These are phyloP conservation scores for Cucurbita pepo DNA, from an alignment of 306 rosid genomes.

Conservation along the genomic window DNA sequence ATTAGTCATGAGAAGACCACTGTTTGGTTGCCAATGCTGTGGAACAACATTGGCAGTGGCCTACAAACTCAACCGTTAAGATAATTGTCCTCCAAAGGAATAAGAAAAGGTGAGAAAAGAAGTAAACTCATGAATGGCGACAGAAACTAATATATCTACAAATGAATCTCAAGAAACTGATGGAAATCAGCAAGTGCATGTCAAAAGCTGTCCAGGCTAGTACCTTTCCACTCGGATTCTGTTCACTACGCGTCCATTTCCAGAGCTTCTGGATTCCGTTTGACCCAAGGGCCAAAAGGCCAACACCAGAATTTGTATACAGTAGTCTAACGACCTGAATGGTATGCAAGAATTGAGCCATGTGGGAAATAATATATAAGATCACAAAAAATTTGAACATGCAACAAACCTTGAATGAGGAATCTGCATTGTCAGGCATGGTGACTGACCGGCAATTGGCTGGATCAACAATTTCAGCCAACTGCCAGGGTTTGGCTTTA, in stretches of 20 bases:
- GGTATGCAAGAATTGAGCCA: background rate
- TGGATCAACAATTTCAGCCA: conserved; percentile 65
- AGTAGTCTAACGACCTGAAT: conserved; percentile 65
- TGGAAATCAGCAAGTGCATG: background rate
- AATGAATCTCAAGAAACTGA: background rate
- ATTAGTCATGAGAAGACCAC: conserved; percentile 79
- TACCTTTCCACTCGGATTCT: conserved; percentile 64
- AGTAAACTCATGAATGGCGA: background rate
- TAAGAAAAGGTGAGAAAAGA: background rate
- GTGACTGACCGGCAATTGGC: conserved; percentile 52
- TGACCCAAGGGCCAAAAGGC: conserved; percentile 80
- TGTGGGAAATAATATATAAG: background rate
- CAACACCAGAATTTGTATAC: conserved; percentile 62
- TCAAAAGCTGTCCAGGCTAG: background rate
- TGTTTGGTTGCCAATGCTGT: conserved; percentile 71
- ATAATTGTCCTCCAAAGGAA: conserved; percentile 8
- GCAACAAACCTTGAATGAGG: conserved; percentile 59
- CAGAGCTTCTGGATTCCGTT: conserved; percentile 77
- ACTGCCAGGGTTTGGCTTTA: conserved; percentile 64
- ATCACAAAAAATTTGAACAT: background rate
- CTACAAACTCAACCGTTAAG: conserved; percentile 35
- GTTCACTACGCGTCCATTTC: conserved; percentile 75
- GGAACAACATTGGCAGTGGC: conserved; percentile 80
- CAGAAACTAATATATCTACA: background rate
- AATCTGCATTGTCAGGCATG: conserved; percentile 64